Conservation (phyloP, 306 rosid species). For the Crataegus laevigata region DNA sequence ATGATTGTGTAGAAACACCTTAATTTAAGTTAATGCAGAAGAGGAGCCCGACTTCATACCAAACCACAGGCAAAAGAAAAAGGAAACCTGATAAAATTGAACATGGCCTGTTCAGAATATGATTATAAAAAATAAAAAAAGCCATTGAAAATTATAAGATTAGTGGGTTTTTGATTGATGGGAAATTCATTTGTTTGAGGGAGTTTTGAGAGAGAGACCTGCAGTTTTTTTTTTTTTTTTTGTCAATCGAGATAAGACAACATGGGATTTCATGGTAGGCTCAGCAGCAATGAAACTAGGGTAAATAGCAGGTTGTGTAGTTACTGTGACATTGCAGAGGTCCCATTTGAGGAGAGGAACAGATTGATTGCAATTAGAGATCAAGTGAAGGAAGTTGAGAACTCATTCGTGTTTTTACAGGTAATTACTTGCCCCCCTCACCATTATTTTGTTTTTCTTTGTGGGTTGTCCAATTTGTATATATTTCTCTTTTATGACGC, state of each 20-base stretch:
- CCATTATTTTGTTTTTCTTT: not conserved
- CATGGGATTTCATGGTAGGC: constrained; percentile 10
- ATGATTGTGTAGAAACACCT: not conserved
- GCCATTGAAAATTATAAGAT: not conserved
- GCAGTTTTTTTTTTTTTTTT: not conserved
- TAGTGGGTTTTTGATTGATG: constrained; percentile 2
- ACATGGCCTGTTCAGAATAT: not conserved
- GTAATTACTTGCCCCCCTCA: constrained; percentile 2
- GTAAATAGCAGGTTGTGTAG: constrained; percentile 20
- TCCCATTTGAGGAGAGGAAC: constrained; percentile 22
- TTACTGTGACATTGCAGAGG: constrained; percentile 13
- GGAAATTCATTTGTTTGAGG: constrained; percentile 2
- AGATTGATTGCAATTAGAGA: constrained; percentile 23
- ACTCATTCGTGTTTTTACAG: constrained; percentile 21
- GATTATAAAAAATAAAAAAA: not conserved
- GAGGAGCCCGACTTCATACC: constrained; percentile 15
- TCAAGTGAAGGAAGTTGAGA: constrained; percentile 21
- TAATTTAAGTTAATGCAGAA: not conserved
- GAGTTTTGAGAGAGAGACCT: constrained; percentile 2
- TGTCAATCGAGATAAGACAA: not conserved
- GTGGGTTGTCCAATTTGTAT: not conserved
- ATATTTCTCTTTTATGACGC: not conserved
- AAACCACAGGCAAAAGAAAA: constrained; percentile 15
- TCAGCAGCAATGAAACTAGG: not conserved
- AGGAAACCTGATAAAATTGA: constrained; percentile 10